These are phyloP conservation scores for Filobasidium floriforme DNA, from an alignment of 768 basidiomycete genomes.

Conservation along the genomic window DNA sequence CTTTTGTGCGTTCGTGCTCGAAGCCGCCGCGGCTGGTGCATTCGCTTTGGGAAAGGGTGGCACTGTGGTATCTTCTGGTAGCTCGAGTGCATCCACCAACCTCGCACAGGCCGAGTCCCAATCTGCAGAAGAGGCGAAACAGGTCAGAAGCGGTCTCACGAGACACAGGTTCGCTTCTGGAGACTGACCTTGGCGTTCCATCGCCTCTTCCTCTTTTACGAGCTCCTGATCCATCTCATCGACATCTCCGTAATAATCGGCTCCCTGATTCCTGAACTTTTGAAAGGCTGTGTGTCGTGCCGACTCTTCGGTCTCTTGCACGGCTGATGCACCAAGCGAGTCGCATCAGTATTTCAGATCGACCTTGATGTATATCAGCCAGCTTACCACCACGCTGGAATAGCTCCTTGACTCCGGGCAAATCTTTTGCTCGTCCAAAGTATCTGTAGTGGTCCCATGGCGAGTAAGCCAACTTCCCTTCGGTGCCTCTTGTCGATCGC, in stretches of 20 bases:
- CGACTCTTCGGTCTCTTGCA: conserved; percentile 80
- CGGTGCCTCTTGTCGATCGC: no score
- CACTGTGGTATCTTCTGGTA: conserved; percentile 11
- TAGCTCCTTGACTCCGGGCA: conserved; percentile 92
- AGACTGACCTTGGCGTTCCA: conserved; percentile 67
- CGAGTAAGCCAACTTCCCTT: neutral
- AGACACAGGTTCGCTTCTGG: conserved; percentile 52
- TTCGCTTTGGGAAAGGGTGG: conserved; percentile 17
- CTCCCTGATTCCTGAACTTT: conserved; percentile 79
- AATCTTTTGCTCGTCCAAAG: conserved; percentile 91
- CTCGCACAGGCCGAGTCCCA: conserved; percentile 19
- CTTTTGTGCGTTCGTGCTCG: conserved; percentile 12
- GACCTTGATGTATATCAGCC: neutral
- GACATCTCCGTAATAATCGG: conserved; percentile 80
- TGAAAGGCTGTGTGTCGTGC: conserved; percentile 67
- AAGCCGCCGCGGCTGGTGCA: conserved; percentile 4
- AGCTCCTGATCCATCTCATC: conserved; percentile 70
- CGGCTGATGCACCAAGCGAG: conserved; percentile 27
- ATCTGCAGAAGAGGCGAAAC: conserved; percentile 29
- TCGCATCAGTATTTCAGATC: neutral
- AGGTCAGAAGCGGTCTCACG: neutral
- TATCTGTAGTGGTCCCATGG: conserved; percentile 53
- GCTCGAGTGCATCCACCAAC: conserved; percentile 16
- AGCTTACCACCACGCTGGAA: conserved; percentile 70
- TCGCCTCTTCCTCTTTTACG: conserved; percentile 60